phyloP scores from a whole-genome alignment of 2,329 filamentous ascomycete genomes.

The Venturia oleaginea region DNA sequence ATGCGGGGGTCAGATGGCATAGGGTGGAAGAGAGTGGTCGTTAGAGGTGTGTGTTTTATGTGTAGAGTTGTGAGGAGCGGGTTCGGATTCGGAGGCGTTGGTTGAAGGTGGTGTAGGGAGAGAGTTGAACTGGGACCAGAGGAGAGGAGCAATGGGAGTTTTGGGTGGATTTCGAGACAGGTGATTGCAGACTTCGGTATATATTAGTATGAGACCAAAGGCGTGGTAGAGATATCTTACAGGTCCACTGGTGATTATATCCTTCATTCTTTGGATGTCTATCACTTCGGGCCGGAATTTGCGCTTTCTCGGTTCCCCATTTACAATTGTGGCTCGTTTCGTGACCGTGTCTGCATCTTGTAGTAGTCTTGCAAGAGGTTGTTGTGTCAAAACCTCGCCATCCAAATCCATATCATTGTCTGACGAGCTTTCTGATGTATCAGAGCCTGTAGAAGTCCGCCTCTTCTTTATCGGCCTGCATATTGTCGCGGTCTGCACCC shows the following conservation, averaged over 20 bases:
- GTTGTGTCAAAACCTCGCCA: slow-evolving; percentile 20
- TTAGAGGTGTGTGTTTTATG: slow-evolving; percentile 72
- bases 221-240: slow-evolving; percentile 30
- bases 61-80: slow-evolving; percentile 86
- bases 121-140: slow-evolving; percentile 78
- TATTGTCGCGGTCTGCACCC: slow-evolving; percentile 41
- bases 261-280: slow-evolving; percentile 81
- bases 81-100: slow-evolving; percentile 68
- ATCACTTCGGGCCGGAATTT: slow-evolving; percentile 79
- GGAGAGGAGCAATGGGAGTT: slow-evolving; percentile 79
- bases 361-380: slow-evolving; percentile 14
- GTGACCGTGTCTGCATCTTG: slow-evolving; percentile 61
- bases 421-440: slow-evolving; percentile 19
- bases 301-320: slow-evolving; percentile 46
- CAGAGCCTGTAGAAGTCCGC: slow-evolving; percentile 30
- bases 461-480: slow-evolving; percentile 38
- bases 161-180: slow-evolving; percentile 81
- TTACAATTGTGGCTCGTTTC: slow-evolving; percentile 33
- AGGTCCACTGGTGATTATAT: slow-evolving; percentile 70
- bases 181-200: slow-evolving; percentile 56
- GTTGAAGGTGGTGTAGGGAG: slow-evolving; percentile 81
- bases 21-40: slow-evolving; percentile 69
- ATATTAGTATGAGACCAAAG: slow-evolving; percentile 8
- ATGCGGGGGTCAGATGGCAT: slow-evolving; percentile 63
- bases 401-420: slow-evolving; percentile 44